Base-by-base conservation (phyloP, 805 yeast genomes). In the Ogataea dorogensis region DNA sequence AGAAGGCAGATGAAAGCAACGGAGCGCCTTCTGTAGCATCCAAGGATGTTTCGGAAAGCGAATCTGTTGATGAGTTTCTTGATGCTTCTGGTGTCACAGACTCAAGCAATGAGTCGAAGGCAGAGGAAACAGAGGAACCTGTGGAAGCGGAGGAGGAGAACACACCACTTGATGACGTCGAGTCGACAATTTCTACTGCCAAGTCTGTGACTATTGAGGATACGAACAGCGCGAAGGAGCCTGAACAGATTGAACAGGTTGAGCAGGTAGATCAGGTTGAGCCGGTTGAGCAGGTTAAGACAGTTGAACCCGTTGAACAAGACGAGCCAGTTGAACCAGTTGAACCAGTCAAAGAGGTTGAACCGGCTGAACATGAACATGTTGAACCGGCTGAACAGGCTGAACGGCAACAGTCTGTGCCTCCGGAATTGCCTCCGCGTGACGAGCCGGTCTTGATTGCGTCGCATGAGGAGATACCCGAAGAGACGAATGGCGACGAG, bases 351-450 rank as follows among this genome's bases (percentile, higher is more conserved):
- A 26, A 26, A 8, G 22, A 20, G 5, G 16, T n/a, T n/a, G n/a
- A 12, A 8, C 14, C 14, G 14, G 20, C 12, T 14, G 24, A 12
- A 28, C 23, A 13, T 7, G 16, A 19, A 12, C n/a, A 24, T 13
- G 24, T 7, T 11, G 23, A 26, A 28, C n/a, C 5, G 7, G 31
- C 34, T 7, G 31, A 36, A 15, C 28, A 16, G 10, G 21, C 30
- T 19, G 23, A 27, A 10, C 38, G 28, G 25, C 36, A 9, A 28
- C 48, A n/a, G n/a, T n/a, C n/a, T 4, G 17, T 40, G 12, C 44
- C 54, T n/a, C 68, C 64, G 3, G 51, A 56, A 14, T 43, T 67
- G 10, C 73, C 72, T 7, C 53, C 58, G 24, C 52, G 70, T 5
- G 43, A 35, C 8, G 42, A 40, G 12, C 42, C 47, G 5, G 45